Evolutionary conservation across 1,284 basidiomycete species (phyloP).

Genomic region (Sporisorium sorghi): DNA sequence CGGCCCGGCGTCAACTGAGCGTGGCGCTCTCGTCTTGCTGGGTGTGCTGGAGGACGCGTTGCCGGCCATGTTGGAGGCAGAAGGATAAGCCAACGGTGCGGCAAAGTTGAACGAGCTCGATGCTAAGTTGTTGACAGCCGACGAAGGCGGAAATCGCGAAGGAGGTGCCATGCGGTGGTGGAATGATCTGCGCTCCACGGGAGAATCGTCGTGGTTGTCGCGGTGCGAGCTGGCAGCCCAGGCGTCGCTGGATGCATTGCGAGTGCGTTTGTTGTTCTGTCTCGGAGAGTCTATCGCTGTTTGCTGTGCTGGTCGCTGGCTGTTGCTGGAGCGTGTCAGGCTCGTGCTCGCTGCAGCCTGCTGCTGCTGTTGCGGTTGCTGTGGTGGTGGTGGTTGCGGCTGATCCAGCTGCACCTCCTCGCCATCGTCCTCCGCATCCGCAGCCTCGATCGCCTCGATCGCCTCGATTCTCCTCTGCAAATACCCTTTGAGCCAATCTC

Average conservation of each 20-base stretch:
- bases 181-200: slow-evolving; percentile 1
- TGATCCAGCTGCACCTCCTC: slow-evolving; percentile 11
- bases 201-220: not conserved
- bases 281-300: slow-evolving; percentile 4
- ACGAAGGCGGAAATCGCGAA: not conserved
- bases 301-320: not conserved
- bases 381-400: slow-evolving; percentile 4
- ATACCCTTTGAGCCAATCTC: slow-evolving; percentile 52
- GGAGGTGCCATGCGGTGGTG: slow-evolving; percentile 2
- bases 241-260: not conserved
- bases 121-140: not conserved
- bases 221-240: slow-evolving; percentile 1
- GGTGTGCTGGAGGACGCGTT: not conserved
- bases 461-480: slow-evolving; percentile 51
- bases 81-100: slow-evolving; percentile 16
- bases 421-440: slow-evolving; percentile 33
- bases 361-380: slow-evolving; percentile 2
- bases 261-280: slow-evolving; percentile 20
- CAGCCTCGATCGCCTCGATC: slow-evolving; percentile 43
- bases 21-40: not conserved
- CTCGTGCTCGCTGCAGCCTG: not conserved
- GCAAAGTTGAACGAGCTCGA: slow-evolving; percentile 29
- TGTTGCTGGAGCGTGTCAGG: not conserved
- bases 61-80: not conserved
- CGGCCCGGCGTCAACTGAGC: not conserved